phyloP scores from a whole-genome alignment of 225 moss, liverwort and hornwort genomes.

The Antitrichia curtipendula region DNA sequence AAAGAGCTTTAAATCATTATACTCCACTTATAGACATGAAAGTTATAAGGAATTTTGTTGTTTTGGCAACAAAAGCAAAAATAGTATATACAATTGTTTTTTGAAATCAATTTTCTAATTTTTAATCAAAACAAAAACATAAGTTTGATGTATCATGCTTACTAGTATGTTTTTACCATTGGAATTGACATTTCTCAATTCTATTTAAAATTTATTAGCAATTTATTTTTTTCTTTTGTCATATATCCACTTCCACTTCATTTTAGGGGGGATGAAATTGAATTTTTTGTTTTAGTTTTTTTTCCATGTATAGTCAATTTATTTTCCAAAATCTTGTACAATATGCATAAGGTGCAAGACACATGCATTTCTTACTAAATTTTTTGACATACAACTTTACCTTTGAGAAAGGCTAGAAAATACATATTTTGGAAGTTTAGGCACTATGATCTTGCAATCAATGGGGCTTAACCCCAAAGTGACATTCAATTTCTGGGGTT shows the following conservation, averaged over 20 bases:
- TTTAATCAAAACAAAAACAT: background rate
- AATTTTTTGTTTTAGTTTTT: too few relatives aligned
- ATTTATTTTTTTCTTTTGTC: background rate
- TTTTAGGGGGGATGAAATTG: background rate
- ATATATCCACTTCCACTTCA: background rate
- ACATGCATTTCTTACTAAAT: background rate
- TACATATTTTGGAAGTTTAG: background rate
- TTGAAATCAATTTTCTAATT: too few relatives aligned
- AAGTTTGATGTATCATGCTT: background rate
- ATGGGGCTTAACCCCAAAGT: too few relatives aligned
- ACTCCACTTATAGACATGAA: background rate
- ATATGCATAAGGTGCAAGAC: background rate
- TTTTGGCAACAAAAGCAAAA: fast-evolving
- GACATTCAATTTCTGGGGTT: too few relatives aligned
- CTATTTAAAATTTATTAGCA: background rate
- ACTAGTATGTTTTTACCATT: background rate
- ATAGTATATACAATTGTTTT: background rate
- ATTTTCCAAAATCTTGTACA: background rate
- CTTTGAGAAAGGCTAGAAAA: background rate
- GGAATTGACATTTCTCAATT: background rate
- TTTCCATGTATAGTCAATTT: background rate
- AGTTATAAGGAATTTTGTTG: background rate
- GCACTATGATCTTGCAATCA: background rate
- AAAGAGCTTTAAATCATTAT: background rate
- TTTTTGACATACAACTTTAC: background rate